Percentiles rank a stretch among this genome's conserved stretches.
These are phyloP conservation scores for Tylopilus sp. DNA, from an alignment of 768 basidiomycete genomes.

Conservation along the genomic window DNA sequence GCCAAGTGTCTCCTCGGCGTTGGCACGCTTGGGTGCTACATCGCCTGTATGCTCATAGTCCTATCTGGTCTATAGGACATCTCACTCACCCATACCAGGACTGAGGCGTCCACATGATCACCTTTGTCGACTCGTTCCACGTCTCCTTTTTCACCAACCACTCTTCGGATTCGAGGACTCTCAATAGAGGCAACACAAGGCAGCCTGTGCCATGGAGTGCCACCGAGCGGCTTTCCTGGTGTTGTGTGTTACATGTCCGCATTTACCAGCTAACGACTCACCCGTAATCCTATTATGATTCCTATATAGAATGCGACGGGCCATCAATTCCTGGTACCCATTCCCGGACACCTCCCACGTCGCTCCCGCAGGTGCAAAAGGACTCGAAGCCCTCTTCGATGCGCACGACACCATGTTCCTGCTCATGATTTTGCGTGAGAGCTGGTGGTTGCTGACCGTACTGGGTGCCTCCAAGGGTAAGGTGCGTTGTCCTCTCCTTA, in stretches of 20 bases:
- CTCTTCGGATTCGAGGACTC: conserved; percentile 93
- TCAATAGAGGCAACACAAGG: conserved; percentile 94
- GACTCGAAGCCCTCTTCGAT: conserved; percentile 81
- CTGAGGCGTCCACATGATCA: conserved; percentile 94
- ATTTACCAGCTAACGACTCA: no score
- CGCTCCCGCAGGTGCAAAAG: conserved; percentile 53
- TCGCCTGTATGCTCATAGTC: conserved; percentile 86
- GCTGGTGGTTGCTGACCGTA: conserved; percentile 93
- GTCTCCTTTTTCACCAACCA: conserved; percentile 97
- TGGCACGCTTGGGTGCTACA: conserved; percentile 96
- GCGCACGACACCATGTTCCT: conserved; percentile 89
- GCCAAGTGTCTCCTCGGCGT: conserved; percentile 89
- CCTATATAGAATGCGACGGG: conserved; percentile 71
- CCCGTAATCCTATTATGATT: no score
- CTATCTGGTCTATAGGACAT: accelerated
- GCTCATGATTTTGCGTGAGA: conserved; percentile 98
- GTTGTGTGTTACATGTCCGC: conserved; percentile 54
- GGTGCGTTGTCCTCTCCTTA: conserved; percentile 36
- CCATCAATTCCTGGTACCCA: conserved; percentile 78
- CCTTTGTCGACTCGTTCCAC: conserved; percentile 84
- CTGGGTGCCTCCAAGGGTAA: conserved; percentile 82
- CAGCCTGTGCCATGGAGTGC: conserved; percentile 80
- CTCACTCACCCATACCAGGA: conserved; percentile 47
- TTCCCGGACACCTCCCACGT: conserved; percentile 86
- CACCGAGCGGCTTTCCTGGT: conserved; percentile 85